Conservation (phyloP, 345 rosid species). For the Cardamine occulta region DNA sequence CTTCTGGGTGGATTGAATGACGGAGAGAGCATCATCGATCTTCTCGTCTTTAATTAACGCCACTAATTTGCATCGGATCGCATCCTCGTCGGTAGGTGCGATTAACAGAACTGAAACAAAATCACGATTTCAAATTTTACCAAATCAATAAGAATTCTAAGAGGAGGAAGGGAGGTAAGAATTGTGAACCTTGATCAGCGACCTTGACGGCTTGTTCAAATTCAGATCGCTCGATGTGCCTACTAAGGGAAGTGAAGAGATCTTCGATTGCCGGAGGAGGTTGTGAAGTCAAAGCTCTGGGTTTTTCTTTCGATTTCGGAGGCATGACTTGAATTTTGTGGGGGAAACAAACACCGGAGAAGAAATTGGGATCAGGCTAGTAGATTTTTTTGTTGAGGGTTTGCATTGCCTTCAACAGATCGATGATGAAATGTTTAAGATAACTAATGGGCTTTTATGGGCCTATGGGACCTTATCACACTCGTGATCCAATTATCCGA, state of each 20-base stretch:
- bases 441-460: constrained; percentile 20
- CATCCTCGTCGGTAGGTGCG: constrained; percentile 82
- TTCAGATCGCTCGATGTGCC: constrained; percentile 66
- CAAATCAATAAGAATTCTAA: neutral
- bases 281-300: constrained; percentile 53
- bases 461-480: neutral
- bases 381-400: constrained; percentile 25
- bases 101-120: constrained; percentile 62
- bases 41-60: constrained; percentile 73
- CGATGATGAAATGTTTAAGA: neutral
- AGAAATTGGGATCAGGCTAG: constrained; percentile 20
- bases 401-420: constrained; percentile 7
- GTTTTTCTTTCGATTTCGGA: constrained; percentile 72
- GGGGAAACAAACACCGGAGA: neutral
- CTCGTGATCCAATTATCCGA: neutral
- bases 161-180: neutral
- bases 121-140: neutral
- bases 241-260: constrained; percentile 69
- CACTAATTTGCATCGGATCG: constrained; percentile 83
- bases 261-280: constrained; percentile 82
- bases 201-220: constrained; percentile 63
- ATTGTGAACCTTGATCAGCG: constrained; percentile 69
- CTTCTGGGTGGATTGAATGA: constrained; percentile 55
- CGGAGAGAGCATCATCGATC: constrained; percentile 68
- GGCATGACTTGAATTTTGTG: constrained; percentile 55